Evolutionary conservation across 164 flowering plant species (phyloP).

Genomic region (Vitis cinerea): DNA sequence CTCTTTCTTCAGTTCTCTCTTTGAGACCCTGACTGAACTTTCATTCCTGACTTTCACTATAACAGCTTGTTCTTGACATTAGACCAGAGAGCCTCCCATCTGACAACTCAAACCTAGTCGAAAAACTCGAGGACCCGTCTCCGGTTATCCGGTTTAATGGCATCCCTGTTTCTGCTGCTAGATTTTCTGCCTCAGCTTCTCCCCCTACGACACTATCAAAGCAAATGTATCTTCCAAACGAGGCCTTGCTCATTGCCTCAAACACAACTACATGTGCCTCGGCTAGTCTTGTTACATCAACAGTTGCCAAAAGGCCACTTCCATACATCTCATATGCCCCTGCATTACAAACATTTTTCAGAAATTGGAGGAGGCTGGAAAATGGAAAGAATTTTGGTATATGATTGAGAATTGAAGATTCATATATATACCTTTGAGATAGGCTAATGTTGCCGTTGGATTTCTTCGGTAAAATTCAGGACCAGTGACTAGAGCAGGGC

Average conservation of each 20-base stretch:
- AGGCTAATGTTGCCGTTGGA: slow-evolving; percentile 64
- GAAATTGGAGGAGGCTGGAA: background rate
- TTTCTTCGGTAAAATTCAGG: slow-evolving; percentile 45
- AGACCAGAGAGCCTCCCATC: slow-evolving; percentile 42
- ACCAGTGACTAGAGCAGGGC: slow-evolving; percentile 71
- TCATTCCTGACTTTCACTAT: slow-evolving; percentile 11
- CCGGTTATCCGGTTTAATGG: slow-evolving; percentile 23
- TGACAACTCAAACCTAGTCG: slow-evolving; percentile 29
- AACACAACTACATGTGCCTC: slow-evolving; percentile 57
- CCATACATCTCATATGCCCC: slow-evolving; percentile 62
- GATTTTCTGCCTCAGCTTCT: slow-evolving; percentile 36
- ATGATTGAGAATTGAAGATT: background rate
- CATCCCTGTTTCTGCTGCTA: slow-evolving; percentile 41
- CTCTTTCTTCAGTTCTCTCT: no score
- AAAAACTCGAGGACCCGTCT: background rate
- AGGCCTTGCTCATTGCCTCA: slow-evolving; percentile 51
- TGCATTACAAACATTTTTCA: slow-evolving; percentile 17
- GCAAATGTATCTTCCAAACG: slow-evolving; percentile 67
- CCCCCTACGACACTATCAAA: slow-evolving; percentile 42
- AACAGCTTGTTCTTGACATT: slow-evolving; percentile 26
- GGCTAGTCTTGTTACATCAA: slow-evolving; percentile 51
- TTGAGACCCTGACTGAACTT: background rate
- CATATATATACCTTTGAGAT: slow-evolving; percentile 57
- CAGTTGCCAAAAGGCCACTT: slow-evolving; percentile 56
- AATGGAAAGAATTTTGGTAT: background rate